Percentiles rank a stretch among this genome's conserved stretches.
phyloP scores from a whole-genome alignment of 306 rosid species.

The Quercus alba region DNA sequence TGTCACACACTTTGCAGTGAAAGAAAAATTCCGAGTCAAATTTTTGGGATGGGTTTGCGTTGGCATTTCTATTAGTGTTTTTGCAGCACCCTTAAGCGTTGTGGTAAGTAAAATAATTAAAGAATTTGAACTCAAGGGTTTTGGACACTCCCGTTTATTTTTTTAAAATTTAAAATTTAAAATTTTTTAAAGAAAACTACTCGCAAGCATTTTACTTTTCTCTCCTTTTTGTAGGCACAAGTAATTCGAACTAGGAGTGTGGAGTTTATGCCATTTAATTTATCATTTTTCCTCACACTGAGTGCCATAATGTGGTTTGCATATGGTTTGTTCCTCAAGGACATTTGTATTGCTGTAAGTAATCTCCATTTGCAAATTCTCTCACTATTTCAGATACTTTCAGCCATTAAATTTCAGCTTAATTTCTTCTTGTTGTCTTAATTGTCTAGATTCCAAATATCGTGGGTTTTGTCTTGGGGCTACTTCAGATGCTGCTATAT shows the following conservation, averaged over 20 bases:
- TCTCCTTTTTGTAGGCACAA: constrained; percentile 43
- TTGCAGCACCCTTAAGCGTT: constrained; percentile 81
- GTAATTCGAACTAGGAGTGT: constrained; percentile 77
- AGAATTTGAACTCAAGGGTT: too few species aligned
- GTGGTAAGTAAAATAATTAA: constrained; percentile 47
- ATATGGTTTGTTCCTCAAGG: constrained; percentile 71
- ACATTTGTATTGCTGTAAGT: constrained; percentile 83
- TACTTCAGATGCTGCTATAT: constrained; percentile 70
- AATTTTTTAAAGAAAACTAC: too few species aligned
- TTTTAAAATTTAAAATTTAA: background rate
- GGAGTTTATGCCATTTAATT: constrained; percentile 78
- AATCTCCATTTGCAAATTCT: background rate
- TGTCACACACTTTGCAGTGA: constrained; percentile 38
- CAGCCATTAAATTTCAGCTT: background rate
- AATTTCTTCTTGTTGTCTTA: background rate
- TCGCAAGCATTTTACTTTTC: too few species aligned
- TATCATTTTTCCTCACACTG: constrained; percentile 74
- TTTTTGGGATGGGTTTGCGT: constrained; percentile 87
- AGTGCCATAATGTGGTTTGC: constrained; percentile 81
- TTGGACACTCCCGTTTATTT: too few species aligned
- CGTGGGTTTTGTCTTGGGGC: constrained; percentile 62
- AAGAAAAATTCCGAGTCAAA: constrained; percentile 33
- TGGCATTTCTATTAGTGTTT: constrained; percentile 53
- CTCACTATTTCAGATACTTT: background rate
- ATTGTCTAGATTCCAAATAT: constrained; percentile 63